Percentiles rank a stretch among this genome's conserved stretches.
phyloP scores from a whole-genome alignment of 2,329 filamentous ascomycete genomes.

The Colletotrichum limetticola region DNA sequence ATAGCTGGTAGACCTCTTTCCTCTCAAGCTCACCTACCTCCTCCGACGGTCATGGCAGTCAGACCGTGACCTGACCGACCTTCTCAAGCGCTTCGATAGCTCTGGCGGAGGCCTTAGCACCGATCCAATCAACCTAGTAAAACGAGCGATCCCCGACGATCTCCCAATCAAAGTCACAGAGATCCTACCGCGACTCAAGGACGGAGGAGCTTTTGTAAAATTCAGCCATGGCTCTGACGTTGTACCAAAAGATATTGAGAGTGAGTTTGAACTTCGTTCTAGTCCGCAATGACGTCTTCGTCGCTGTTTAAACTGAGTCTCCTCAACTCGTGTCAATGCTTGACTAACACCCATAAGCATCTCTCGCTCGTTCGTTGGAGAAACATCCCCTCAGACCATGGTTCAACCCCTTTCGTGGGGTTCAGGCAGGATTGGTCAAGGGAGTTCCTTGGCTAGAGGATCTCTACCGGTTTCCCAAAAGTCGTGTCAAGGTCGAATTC shows the following conservation, averaged over 20 bases:
- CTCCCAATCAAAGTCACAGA: conserved; percentile 79
- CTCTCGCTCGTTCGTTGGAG: conserved; percentile 69
- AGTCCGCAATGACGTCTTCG: too few species aligned
- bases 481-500: conserved; percentile 85
- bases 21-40: conserved; percentile 72
- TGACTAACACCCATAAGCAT: conserved; percentile 44
- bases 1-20: conserved; percentile 76
- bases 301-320: neutral
- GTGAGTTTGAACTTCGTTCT: conserved; percentile 38
- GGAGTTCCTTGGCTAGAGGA: conserved; percentile 96
- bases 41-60: conserved; percentile 59
- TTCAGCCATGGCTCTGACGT: conserved; percentile 66
- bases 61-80: conserved; percentile 59
- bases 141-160: conserved; percentile 70
- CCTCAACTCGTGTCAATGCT: neutral
- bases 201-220: conserved; percentile 94
- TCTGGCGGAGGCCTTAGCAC: conserved; percentile 56
- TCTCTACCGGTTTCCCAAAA: conserved; percentile 82
- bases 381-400: conserved; percentile 83
- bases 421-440: conserved; percentile 78
- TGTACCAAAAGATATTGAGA: conserved; percentile 54
- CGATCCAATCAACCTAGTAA: conserved; percentile 65
- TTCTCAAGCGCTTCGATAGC: conserved; percentile 63
- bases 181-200: conserved; percentile 85
- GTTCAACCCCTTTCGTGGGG: conserved; percentile 84